Evolutionary conservation across 345 rosid genomes (phyloP).

Genomic region (Atalantia buxifolia): DNA sequence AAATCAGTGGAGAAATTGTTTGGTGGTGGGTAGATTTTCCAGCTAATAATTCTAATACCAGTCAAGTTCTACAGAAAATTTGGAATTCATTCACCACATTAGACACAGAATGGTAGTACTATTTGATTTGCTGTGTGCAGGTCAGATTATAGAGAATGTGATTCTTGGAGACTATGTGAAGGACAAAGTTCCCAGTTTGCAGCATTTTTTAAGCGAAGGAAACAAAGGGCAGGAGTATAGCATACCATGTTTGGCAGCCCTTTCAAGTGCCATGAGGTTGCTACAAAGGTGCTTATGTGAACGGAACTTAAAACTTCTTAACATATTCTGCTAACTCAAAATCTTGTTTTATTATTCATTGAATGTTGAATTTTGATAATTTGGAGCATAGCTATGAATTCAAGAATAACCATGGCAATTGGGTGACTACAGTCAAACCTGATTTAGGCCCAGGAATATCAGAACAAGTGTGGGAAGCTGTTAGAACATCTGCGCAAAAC

Average conservation of each 20-base stretch:
- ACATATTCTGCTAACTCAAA: neutral
- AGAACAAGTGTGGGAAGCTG: conserved; percentile 65
- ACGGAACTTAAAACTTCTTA: neutral
- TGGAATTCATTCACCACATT: neutral
- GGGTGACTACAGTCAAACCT: conserved; percentile 67
- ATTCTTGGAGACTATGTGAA: conserved; percentile 57
- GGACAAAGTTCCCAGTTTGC: conserved; percentile 67
- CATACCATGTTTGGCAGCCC: conserved; percentile 69
- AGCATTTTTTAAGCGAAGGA: conserved; percentile 49
- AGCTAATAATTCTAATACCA: neutral
- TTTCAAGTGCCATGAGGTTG: conserved; percentile 68
- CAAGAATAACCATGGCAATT: conserved; percentile 75
- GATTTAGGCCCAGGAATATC: conserved; percentile 68
- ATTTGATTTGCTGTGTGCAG: conserved; percentile 30
- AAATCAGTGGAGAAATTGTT: conserved; percentile 54
- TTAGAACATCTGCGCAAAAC: conserved; percentile 41
- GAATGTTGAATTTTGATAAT: neutral
- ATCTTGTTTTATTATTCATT: neutral
- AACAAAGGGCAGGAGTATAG: conserved; percentile 31
- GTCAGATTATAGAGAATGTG: conserved; percentile 40
- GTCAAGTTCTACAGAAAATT: neutral
- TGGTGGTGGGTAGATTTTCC: conserved; percentile 43
- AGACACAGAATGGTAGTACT: neutral
- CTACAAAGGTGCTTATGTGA: conserved; percentile 54
- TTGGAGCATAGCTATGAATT: conserved; percentile 60